A percentile compares a stretch with the other conserved stretches of the same genome.
These are phyloP conservation scores for Phellinidium pouzarii DNA, from an alignment of 1,284 basidiomycete species.

Conservation along the genomic window DNA sequence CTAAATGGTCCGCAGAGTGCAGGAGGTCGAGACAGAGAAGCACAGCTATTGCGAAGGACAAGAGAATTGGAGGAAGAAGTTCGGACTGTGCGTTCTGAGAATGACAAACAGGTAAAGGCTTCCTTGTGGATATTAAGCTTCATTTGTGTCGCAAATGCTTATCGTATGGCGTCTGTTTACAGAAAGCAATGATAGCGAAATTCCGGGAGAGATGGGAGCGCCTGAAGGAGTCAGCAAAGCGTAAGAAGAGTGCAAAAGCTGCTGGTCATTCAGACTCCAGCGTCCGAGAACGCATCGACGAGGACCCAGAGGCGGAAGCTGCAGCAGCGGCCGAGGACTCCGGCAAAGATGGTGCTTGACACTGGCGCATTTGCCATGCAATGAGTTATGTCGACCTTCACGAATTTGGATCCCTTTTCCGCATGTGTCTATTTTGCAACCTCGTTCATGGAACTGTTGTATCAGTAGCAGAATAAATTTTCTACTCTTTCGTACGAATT, in stretches of 20 bases:
- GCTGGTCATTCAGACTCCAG: conserved; percentile 41
- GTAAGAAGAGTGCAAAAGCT: conserved; percentile 80
- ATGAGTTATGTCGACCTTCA: not conserved
- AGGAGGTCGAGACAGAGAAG: conserved; percentile 49
- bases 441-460: conserved; percentile 12
- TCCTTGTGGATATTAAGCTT: conserved; percentile 1
- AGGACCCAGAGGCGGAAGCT: conserved; percentile 71
- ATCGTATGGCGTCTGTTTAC: conserved; percentile 23
- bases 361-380: not conserved
- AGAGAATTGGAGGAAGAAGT: conserved; percentile 78
- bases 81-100: conserved; percentile 55
- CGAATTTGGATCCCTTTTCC: not conserved
- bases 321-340: conserved; percentile 18
- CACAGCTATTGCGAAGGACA: conserved; percentile 58
- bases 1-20: conserved; percentile 41
- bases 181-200: conserved; percentile 79
- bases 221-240: conserved; percentile 77
- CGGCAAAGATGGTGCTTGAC: not conserved
- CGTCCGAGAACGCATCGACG: conserved; percentile 60
- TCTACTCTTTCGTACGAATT: not conserved
- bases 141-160: conserved; percentile 4
- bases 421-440: not conserved
- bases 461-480: conserved; percentile 12
- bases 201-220: conserved; percentile 86
- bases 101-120: conserved; percentile 70